A percentile compares a stretch with the other conserved stretches of the same genome.
phyloP scores from a whole-genome alignment of 106 monocot genomes.

The Vanilla planifolia region DNA sequence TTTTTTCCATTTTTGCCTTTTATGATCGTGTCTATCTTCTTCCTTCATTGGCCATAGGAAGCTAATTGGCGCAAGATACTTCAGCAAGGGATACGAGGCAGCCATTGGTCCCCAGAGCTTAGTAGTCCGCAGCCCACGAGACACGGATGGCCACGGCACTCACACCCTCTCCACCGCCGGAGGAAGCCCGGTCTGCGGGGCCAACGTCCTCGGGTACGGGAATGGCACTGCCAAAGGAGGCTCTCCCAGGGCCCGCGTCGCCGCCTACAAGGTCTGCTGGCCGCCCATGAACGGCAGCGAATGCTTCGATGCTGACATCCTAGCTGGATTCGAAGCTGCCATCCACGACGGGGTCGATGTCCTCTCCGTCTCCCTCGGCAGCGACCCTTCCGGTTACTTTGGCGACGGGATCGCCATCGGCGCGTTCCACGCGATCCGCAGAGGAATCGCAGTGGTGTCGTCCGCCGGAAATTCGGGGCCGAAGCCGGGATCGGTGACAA shows the following conservation, averaged over 20 bases:
- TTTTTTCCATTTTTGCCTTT: too few species aligned
- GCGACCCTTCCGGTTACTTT: constrained; percentile 6
- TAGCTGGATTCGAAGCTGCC: constrained; percentile 47
- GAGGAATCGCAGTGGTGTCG: constrained; percentile 35
- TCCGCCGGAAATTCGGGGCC: constrained; percentile 56
- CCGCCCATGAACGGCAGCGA: constrained; percentile 17
- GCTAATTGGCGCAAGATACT: constrained; percentile 56
- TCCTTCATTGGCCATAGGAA: constrained; percentile 44
- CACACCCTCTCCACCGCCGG: constrained; percentile 77
- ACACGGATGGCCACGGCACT: constrained; percentile 55
- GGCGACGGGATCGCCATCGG: constrained; percentile 45
- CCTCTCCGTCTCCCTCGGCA: constrained; percentile 27
- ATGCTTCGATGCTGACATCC: constrained; percentile 50
- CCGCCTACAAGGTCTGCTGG: constrained; percentile 67
- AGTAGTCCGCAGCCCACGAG: constrained; percentile 13
- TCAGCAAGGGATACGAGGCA: constrained; percentile 34
- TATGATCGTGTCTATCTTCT: too few species aligned
- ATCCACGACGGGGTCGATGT: constrained; percentile 57
- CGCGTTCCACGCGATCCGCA: constrained; percentile 46
- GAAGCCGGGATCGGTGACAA: constrained; percentile 18
- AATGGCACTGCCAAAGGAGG: constrained; percentile 66
- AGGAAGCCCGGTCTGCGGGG: constrained; percentile 38
- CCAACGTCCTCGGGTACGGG: constrained; percentile 40
- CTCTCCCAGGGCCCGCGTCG: constrained; percentile 44
- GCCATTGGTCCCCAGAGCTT: not conserved